Percentiles rank a stretch among this genome's conserved stretches.
phyloP scores from a whole-genome alignment of 805 yeast species.

The Candida coquimbonensis region DNA sequence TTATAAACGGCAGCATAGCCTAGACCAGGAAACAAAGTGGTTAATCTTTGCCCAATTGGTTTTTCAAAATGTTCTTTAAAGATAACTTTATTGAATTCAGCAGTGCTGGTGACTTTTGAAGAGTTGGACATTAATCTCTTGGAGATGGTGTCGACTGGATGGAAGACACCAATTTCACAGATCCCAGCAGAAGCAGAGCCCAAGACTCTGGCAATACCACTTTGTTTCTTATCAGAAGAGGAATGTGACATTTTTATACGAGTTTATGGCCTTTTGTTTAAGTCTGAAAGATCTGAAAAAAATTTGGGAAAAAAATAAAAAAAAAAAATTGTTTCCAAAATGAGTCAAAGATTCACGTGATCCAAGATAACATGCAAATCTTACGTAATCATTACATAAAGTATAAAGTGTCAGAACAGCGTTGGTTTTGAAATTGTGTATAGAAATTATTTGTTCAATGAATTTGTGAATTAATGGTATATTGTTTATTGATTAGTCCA shows the following conservation, averaged over 20 bases:
- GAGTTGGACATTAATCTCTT: conserved; percentile 88
- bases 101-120: conserved; percentile 52
- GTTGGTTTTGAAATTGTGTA: not conserved
- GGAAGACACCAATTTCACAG: conserved; percentile 93
- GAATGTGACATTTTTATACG: conserved; percentile 19
- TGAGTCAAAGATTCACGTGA: not conserved
- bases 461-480: too few relatives aligned
- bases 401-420: not conserved
- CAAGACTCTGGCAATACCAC: conserved; percentile 81
- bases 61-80: conserved; percentile 76
- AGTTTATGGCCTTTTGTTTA: not conserved
- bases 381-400: too few relatives aligned
- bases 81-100: conserved; percentile 77
- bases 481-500: not conserved
- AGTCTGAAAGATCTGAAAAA: not conserved
- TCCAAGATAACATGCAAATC: not conserved
- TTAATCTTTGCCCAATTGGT: conserved; percentile 59
- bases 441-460: too few relatives aligned
- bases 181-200: conserved; percentile 99
- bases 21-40: conserved; percentile 92
- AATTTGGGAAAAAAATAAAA: not conserved
- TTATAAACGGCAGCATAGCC: conserved; percentile 98
- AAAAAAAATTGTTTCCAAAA: not conserved
- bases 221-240: conserved; percentile 71
- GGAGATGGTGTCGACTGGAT: conserved; percentile 97